Percentiles rank a stretch among this genome's conserved stretches.
phyloP scores from a whole-genome alignment of 805 yeast genomes.

The Diddensiella santjacobensis region DNA sequence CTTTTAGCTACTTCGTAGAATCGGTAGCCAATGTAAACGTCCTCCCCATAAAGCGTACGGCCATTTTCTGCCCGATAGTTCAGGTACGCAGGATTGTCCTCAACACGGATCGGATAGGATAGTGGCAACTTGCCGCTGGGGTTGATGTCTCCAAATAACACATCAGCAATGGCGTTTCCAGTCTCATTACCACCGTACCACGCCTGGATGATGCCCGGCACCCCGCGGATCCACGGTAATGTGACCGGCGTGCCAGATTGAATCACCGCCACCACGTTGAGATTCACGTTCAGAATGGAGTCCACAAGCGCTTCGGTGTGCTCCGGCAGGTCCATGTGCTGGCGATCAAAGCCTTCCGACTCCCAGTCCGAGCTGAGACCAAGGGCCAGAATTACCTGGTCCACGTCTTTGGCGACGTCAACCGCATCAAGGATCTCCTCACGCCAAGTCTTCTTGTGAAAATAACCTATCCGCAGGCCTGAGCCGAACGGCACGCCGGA shows the following conservation, averaged over 20 bases:
- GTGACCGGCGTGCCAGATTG: slow-evolving; percentile 62
- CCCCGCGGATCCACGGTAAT: slow-evolving; percentile 49
- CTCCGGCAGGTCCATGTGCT: slow-evolving; percentile 49
- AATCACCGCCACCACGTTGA: slow-evolving; percentile 50
- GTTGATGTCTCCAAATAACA: slow-evolving; percentile 54
- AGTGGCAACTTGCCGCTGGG: slow-evolving; percentile 59
- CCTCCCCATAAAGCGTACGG: slow-evolving; percentile 58
- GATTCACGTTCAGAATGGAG: slow-evolving; percentile 45
- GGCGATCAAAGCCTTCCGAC: slow-evolving; percentile 56
- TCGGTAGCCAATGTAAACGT: slow-evolving; percentile 60
- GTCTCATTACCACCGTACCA: slow-evolving; percentile 57
- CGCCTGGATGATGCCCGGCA: slow-evolving; percentile 46
- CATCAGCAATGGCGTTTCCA: slow-evolving; percentile 59
- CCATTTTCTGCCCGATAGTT: slow-evolving; percentile 52
- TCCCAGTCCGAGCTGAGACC: slow-evolving; percentile 58
- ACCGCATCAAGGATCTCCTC: slow-evolving; percentile 42
- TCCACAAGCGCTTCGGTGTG: slow-evolving; percentile 43
- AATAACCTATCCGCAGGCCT: slow-evolving; percentile 35
- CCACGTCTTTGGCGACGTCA: slow-evolving; percentile 46
- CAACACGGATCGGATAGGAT: slow-evolving; percentile 48
- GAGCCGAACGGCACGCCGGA: slow-evolving; percentile 31
- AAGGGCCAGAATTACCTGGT: slow-evolving; percentile 49
- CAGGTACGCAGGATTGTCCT: slow-evolving; percentile 56
- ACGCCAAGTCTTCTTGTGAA: slow-evolving; percentile 30
- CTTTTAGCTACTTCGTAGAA: slow-evolving; percentile 51